Conservation (phyloP, 2,329 filamentous ascomycete species). For the Tolypocladium tropicale region DNA sequence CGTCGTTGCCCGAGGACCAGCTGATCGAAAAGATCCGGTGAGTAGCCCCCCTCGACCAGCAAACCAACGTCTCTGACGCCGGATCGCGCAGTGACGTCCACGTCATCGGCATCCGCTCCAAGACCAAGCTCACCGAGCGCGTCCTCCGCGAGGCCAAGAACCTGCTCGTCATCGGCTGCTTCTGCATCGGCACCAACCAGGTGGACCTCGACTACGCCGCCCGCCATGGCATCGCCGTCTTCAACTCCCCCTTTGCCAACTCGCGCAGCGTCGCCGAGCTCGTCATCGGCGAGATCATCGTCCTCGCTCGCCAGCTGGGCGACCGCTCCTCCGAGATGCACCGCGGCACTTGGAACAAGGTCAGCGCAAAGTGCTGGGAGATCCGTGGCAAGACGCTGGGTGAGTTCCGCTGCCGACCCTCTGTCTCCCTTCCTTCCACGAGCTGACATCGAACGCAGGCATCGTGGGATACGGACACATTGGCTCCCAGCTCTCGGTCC, state of each 20-base stretch:
- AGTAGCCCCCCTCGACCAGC: constrained; percentile 16
- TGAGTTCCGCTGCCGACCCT: constrained; percentile 20
- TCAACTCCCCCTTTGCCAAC: constrained; percentile 98
- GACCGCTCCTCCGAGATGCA: constrained; percentile 95
- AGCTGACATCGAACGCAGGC: constrained; percentile 30
- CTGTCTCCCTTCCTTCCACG: not conserved
- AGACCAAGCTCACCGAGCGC: constrained; percentile 83
- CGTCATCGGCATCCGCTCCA: constrained; percentile 95
- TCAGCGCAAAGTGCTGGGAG: constrained; percentile 94
- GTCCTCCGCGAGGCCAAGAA: constrained; percentile 87
- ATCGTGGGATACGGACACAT: constrained; percentile 98
- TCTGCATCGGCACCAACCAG: constrained; percentile 98
- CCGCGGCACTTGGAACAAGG: constrained; percentile 93
- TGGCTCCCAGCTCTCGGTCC: constrained; percentile 86
- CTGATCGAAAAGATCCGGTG: constrained; percentile 94
- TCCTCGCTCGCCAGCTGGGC: constrained; percentile 79
- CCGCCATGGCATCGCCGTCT: constrained; percentile 82
- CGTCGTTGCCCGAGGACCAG: constrained; percentile 81
- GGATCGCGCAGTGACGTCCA: constrained; percentile 65
- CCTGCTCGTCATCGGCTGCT: constrained; percentile 90
- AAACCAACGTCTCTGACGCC: not conserved
- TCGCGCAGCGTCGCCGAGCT: constrained; percentile 94
- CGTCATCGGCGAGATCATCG: constrained; percentile 89
- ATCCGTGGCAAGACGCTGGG: constrained; percentile 94
- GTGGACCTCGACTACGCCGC: constrained; percentile 80